Conservation (phyloP, 768 basidiomycete species). For the Crucibulum laeve region DNA sequence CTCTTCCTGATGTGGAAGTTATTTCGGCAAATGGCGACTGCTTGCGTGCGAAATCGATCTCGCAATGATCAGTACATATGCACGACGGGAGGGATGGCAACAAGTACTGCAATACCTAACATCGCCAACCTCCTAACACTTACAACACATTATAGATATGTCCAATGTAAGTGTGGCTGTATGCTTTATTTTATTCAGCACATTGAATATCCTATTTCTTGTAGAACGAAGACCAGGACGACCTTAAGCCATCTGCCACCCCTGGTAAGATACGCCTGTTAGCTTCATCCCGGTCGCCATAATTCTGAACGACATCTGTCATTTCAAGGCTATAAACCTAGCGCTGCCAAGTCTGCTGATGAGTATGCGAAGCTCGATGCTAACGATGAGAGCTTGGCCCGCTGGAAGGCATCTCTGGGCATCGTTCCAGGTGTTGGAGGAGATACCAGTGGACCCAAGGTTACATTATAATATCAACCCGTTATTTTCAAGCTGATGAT, state of each 20-base stretch:
- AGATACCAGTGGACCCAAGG: slow-evolving; percentile 61
- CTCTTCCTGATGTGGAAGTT: slow-evolving; percentile 7
- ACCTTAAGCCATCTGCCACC: slow-evolving; percentile 62
- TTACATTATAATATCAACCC: slow-evolving; percentile 17
- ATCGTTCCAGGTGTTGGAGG: slow-evolving; percentile 50
- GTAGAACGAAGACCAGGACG: slow-evolving; percentile 63
- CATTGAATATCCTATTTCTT: slow-evolving; percentile 6
- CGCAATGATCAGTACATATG: slow-evolving; percentile 12
- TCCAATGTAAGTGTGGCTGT: slow-evolving; percentile 38
- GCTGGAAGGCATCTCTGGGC: slow-evolving; percentile 95
- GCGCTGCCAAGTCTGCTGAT: slow-evolving; percentile 65
- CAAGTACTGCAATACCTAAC: slow-evolving; percentile 13
- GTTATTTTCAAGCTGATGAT: slow-evolving; percentile 7
- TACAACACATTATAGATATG: slow-evolving; percentile 35
- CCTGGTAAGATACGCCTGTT: slow-evolving; percentile 60
- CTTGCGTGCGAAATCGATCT: slow-evolving; percentile 73
- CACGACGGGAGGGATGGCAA: slow-evolving; percentile 13
- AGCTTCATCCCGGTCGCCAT: not conserved
- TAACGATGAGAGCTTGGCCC: slow-evolving; percentile 86
- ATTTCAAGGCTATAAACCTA: slow-evolving; percentile 67
- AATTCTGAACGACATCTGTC: slow-evolving; percentile 1
- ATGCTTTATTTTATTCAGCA: not conserved
- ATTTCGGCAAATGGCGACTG: slow-evolving; percentile 42
- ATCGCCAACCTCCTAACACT: slow-evolving; percentile 9
- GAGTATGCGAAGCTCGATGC: slow-evolving; percentile 86